These are phyloP conservation scores for Rubia tinctorum DNA, from an alignment of 305 asterid genomes.

Conservation along the genomic window DNA sequence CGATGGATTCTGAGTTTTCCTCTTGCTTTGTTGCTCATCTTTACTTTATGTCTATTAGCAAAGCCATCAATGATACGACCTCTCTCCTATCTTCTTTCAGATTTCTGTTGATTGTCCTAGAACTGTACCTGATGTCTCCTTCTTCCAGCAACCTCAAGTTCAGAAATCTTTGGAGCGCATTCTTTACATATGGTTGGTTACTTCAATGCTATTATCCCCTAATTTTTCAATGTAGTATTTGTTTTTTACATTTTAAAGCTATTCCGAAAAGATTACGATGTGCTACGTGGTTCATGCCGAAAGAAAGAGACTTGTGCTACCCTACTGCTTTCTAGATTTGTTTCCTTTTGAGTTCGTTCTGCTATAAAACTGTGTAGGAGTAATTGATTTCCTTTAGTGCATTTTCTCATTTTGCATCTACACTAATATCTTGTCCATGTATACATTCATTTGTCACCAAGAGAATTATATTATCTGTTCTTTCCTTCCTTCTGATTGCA, in stretches of 20 bases:
- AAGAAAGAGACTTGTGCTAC: background rate
- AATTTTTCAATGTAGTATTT: background rate
- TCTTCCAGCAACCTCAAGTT: constrained; percentile 84
- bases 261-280: background rate
- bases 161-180: constrained; percentile 92
- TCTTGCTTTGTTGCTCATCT: constrained; percentile 18
- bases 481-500: background rate
- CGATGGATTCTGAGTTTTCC: constrained; percentile 12
- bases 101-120: constrained; percentile 97
- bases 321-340: background rate
- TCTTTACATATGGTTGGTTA: constrained; percentile 75
- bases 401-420: background rate
- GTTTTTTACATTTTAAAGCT: background rate
- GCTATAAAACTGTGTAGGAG: background rate
- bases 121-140: constrained; percentile 88
- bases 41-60: constrained; percentile 8
- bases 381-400: too few species aligned
- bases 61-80: constrained; percentile 17
- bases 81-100: constrained; percentile 30
- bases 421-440: background rate
- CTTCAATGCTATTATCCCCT: background rate
- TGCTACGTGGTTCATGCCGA: background rate
- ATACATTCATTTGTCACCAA: background rate
- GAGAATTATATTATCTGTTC: background rate
- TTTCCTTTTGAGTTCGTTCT: background rate